Conservation (phyloP, 2,329 filamentous ascomycete species). For the Didymella exigua region DNA sequence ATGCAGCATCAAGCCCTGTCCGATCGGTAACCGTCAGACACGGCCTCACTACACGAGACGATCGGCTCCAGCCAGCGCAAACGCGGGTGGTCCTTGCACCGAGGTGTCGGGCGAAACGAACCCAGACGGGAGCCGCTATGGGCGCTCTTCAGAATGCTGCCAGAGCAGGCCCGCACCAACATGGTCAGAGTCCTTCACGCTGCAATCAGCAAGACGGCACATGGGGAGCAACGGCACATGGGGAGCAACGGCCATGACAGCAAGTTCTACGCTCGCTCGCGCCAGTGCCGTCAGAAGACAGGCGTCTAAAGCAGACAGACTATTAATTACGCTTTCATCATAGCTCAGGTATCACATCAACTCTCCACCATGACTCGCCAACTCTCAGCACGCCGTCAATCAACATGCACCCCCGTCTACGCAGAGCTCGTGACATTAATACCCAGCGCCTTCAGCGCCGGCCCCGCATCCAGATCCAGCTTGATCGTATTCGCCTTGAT, state of each 20-base stretch:
- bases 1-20: not conserved
- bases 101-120: not conserved
- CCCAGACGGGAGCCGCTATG: not conserved
- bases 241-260: not conserved
- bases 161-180: not conserved
- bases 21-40: not conserved
- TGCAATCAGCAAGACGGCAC: too few relatives aligned
- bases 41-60: too few relatives aligned
- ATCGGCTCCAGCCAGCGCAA: not conserved
- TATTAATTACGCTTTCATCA: not conserved
- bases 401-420: not conserved
- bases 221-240: not conserved
- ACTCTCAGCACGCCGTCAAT: too few relatives aligned
- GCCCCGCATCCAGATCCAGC: conserved; percentile 55
- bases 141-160: not conserved
- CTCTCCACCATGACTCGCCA: not conserved
- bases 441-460: conserved; percentile 35
- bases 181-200: not conserved
- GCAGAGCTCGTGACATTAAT: conserved; percentile 30
- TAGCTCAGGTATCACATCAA: not conserved
- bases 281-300: not conserved
- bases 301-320: not conserved
- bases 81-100: not conserved
- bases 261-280: not conserved
- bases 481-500: conserved; percentile 59